These are phyloP conservation scores for Panicum hallii DNA, from an alignment of 202 grass and related monocot genomes.

Conservation along the genomic window DNA sequence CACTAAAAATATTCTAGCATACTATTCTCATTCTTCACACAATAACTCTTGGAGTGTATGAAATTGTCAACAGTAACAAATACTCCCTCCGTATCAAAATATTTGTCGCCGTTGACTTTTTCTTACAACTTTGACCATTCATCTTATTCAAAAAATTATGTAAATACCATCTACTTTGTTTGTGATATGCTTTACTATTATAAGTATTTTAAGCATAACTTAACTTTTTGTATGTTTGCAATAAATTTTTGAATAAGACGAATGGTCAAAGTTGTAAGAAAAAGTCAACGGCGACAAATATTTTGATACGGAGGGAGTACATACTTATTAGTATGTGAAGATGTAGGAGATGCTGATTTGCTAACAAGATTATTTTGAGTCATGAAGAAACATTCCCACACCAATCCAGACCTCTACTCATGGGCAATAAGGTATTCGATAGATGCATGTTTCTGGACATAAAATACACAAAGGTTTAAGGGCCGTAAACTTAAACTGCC, in stretches of 20 bases:
- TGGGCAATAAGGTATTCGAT: background rate
- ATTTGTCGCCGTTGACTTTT: too few relatives aligned
- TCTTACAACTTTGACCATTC: too few relatives aligned
- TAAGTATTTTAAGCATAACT: too few relatives aligned
- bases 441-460: background rate
- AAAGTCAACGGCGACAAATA: too few relatives aligned
- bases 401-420: background rate
- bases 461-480: background rate
- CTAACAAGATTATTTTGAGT: background rate
- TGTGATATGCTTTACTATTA: too few relatives aligned
- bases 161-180: too few relatives aligned
- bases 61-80: conserved; percentile 1
- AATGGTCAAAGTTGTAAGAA: too few relatives aligned
- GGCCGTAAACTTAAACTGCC: background rate
- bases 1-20: too few relatives aligned
- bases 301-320: too few relatives aligned
- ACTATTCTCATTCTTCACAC: background rate
- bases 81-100: background rate
- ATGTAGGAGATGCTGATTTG: background rate
- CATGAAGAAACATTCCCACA: background rate
- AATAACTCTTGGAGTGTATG: background rate
- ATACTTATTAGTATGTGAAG: background rate
- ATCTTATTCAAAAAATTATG: too few relatives aligned
- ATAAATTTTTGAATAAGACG: too few relatives aligned
- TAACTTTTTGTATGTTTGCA: too few relatives aligned